These are phyloP conservation scores for Gloeophyllum trabeum DNA, from an alignment of 768 basidiomycete genomes.

Conservation along the genomic window DNA sequence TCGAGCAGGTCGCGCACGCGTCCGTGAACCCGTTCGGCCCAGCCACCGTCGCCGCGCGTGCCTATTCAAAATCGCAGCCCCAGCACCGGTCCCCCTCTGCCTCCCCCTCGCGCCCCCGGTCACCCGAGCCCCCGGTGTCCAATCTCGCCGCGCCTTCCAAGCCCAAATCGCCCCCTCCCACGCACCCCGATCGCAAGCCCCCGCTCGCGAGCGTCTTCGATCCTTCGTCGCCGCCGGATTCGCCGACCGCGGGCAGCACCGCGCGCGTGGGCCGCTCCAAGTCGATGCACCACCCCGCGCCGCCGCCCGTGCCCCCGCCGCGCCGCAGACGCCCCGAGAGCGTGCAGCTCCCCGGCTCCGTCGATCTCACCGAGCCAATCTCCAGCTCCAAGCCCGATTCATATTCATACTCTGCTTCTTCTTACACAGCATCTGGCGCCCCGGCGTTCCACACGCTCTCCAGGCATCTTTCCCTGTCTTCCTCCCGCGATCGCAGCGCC, in stretches of 20 bases:
- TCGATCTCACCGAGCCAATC: conserved; percentile 8
- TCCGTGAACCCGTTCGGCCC: conserved; percentile 7
- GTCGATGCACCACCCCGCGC: conserved; percentile 37
- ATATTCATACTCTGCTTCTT: conserved; percentile 5
- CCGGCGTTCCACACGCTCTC: conserved; percentile 17
- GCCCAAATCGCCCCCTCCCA: conserved; percentile 28
- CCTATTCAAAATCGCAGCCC: background rate
- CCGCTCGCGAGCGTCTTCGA: conserved; percentile 7
- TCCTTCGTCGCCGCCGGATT: background rate
- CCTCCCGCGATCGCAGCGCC: conserved; percentile 3
- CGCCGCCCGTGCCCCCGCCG: conserved; percentile 30
- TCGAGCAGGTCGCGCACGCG: conserved; percentile 32
- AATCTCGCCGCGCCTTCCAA: conserved; percentile 15
- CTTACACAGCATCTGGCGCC: conserved; percentile 7
- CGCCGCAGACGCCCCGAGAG: conserved; percentile 53
- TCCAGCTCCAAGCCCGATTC: conserved; percentile 1
- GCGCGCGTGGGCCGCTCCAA: conserved; percentile 39
- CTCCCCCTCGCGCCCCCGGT: conserved; percentile 17
- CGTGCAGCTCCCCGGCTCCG: conserved; percentile 29
- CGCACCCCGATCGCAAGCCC: conserved; percentile 42
- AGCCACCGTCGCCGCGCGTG: background rate
- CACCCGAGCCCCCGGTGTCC: conserved; percentile 20
- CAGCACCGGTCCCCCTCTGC: conserved; percentile 11
- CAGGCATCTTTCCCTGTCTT: conserved; percentile 27
- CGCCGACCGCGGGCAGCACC: conserved; percentile 11